A percentile compares a stretch with the other conserved stretches of the same genome.
phyloP scores from a whole-genome alignment of 306 rosid species.

The Pyrus communis region DNA sequence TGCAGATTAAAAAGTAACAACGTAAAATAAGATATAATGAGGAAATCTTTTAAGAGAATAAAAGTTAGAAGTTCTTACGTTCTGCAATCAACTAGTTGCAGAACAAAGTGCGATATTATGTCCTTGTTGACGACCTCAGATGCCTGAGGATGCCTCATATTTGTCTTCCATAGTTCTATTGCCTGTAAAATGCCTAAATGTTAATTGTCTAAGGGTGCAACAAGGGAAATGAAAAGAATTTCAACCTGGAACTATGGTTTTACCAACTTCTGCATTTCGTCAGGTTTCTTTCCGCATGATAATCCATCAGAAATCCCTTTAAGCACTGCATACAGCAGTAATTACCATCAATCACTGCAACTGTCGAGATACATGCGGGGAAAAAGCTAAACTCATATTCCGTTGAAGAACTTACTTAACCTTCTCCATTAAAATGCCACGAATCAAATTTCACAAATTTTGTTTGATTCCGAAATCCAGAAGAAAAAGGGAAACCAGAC shows the following conservation, averaged over 20 bases:
- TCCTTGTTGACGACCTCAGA: conserved; percentile 70
- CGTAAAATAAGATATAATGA: neutral
- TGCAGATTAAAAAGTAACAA: neutral
- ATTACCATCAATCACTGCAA: neutral
- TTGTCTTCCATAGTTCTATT: conserved; percentile 41
- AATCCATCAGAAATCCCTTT: conserved; percentile 86
- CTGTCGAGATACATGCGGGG: neutral
- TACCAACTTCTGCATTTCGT: conserved; percentile 76
- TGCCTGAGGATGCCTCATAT: conserved; percentile 63
- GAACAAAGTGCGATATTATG: conserved; percentile 85
- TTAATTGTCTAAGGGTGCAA: neutral
- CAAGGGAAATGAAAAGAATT: neutral
- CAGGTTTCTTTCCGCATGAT: conserved; percentile 79
- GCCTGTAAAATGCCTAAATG: conserved; percentile 32
- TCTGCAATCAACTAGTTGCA: conserved; percentile 87
- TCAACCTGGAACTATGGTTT: neutral
- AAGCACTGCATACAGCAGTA: conserved; percentile 59
- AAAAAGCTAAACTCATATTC: neutral
- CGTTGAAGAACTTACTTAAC: neutral
- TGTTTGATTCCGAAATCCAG: neutral
- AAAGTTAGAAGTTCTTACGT: conserved; percentile 35
- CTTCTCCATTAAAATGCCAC: neutral
- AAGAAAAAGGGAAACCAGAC: too few species aligned
- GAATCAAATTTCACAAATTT: neutral
- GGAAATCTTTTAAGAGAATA: neutral